Evolutionary conservation across 2,329 filamentous ascomycete species (phyloP).

Genomic region (Cercospora beticola): DNA sequence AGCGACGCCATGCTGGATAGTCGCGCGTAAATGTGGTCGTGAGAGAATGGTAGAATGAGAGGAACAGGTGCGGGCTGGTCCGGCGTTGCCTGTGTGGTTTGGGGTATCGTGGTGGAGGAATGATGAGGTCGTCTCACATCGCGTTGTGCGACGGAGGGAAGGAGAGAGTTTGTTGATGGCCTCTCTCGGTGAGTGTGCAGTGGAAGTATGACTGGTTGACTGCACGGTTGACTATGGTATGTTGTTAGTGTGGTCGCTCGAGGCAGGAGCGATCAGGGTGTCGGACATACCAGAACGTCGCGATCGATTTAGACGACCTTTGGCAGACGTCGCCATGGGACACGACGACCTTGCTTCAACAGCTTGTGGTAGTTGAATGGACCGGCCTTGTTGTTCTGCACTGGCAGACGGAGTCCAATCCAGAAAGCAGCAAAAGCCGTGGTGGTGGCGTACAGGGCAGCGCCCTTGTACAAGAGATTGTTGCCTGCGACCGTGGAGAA

Average conservation of each 20-base stretch:
- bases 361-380: slow-evolving; percentile 38
- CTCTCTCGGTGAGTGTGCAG: neutral
- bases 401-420: slow-evolving; percentile 33
- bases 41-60: neutral
- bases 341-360: slow-evolving; percentile 28
- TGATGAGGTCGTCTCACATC: neutral
- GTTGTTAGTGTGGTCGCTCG: neutral
- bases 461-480: slow-evolving; percentile 32
- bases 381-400: slow-evolving; percentile 34
- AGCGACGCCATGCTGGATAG: slow-evolving; percentile 1
- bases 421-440: slow-evolving; percentile 36
- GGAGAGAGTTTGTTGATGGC: neutral
- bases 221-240: neutral
- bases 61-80: neutral
- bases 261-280: neutral
- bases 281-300: slow-evolving; percentile 10
- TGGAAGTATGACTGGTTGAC: neutral
- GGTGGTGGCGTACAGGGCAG: slow-evolving; percentile 35
- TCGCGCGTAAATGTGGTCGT: neutral
- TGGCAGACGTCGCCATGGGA: slow-evolving; percentile 37
- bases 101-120: neutral
- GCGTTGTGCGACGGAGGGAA: neutral
- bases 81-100: neutral
- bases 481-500: slow-evolving; percentile 23
- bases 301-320: slow-evolving; percentile 27